These are phyloP conservation scores for Pseudocohnilembus persalinus DNA, from an alignment of 169 alveolate genomes.

Conservation along the genomic window DNA sequence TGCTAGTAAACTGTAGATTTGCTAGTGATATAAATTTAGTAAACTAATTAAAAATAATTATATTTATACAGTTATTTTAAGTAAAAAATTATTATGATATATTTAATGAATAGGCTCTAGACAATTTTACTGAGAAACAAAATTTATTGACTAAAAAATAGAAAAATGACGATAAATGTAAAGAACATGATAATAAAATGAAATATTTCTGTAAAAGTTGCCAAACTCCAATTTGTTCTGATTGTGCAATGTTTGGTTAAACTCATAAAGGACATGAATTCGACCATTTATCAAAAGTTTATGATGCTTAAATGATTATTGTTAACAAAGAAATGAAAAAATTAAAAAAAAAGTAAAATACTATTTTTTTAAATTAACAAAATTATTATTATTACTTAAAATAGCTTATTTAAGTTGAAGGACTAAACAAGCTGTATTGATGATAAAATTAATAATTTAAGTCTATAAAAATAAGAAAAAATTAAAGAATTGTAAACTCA, in stretches of 20 bases:
- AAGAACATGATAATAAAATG: constrained; percentile 62
- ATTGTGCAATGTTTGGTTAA: constrained; percentile 84
- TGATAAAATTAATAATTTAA: too few relatives aligned
- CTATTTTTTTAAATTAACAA: neutral
- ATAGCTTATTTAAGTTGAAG: constrained; percentile 51
- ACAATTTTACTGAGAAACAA: neutral
- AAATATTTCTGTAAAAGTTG: constrained; percentile 82
- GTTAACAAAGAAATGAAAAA: constrained; percentile 68
- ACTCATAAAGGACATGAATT: constrained; percentile 82
- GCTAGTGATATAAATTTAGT: constrained; percentile 71
- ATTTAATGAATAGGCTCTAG: neutral
- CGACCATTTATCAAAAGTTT: constrained; percentile 70
- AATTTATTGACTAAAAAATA: constrained; percentile 15
- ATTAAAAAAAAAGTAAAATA: constrained; percentile 54
- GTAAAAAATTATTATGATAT: neutral
- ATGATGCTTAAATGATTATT: constrained; percentile 58
- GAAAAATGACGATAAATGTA: constrained; percentile 45
- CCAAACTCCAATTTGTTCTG: constrained; percentile 85
- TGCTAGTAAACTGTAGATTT: constrained; percentile 77
- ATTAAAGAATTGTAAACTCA: too few relatives aligned
- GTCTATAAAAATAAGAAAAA: too few relatives aligned
- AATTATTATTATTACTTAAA: constrained; percentile 35
- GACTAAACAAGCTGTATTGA: too few relatives aligned
- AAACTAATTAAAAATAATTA: constrained; percentile 24
- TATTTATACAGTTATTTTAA: constrained; percentile 33